A percentile compares a stretch with the other conserved stretches of the same genome.
These are phyloP conservation scores for Microcyclospora pomicola DNA, from an alignment of 2,329 filamentous ascomycete species.

Conservation along the genomic window DNA sequence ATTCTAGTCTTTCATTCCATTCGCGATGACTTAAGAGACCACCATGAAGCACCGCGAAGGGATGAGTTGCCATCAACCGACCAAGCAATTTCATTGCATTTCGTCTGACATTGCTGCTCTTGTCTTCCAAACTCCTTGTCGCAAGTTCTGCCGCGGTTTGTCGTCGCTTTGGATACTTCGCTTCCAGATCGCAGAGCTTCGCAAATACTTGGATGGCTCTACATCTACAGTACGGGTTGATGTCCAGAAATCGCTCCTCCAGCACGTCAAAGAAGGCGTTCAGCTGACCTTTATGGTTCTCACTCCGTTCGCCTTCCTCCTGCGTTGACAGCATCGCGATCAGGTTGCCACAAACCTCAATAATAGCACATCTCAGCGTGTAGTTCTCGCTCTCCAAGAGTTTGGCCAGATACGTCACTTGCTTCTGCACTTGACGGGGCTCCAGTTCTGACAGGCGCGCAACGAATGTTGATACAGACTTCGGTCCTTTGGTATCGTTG, in stretches of 20 bases:
- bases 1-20: slow-evolving; percentile 70
- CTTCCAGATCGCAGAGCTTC: slow-evolving; percentile 83
- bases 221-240: slow-evolving; percentile 92
- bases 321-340: slow-evolving; percentile 81
- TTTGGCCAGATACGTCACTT: slow-evolving; percentile 90
- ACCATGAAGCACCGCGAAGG: slow-evolving; percentile 83
- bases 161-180: slow-evolving; percentile 85
- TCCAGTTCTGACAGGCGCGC: slow-evolving; percentile 84
- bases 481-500: slow-evolving; percentile 88
- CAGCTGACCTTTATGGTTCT: slow-evolving; percentile 88
- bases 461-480: slow-evolving; percentile 90
- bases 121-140: slow-evolving; percentile 82
- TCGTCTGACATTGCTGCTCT: slow-evolving; percentile 90
- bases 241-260: slow-evolving; percentile 87
- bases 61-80: slow-evolving; percentile 82
- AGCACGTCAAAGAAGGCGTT: slow-evolving; percentile 95
- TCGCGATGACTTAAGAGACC: slow-evolving; percentile 73
- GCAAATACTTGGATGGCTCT: slow-evolving; percentile 85
- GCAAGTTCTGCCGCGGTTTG: slow-evolving; percentile 81
- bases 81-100: slow-evolving; percentile 90
- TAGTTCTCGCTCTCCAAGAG: slow-evolving; percentile 96
- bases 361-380: slow-evolving; percentile 80
- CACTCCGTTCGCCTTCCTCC: slow-evolving; percentile 61
- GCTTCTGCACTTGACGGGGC: slow-evolving; percentile 85
- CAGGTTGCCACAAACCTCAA: slow-evolving; percentile 95